Percentiles rank a stretch among this genome's conserved stretches.
These are phyloP conservation scores for Monilinia laxa DNA, from an alignment of 2,329 filamentous ascomycete genomes.

Conservation along the genomic window DNA sequence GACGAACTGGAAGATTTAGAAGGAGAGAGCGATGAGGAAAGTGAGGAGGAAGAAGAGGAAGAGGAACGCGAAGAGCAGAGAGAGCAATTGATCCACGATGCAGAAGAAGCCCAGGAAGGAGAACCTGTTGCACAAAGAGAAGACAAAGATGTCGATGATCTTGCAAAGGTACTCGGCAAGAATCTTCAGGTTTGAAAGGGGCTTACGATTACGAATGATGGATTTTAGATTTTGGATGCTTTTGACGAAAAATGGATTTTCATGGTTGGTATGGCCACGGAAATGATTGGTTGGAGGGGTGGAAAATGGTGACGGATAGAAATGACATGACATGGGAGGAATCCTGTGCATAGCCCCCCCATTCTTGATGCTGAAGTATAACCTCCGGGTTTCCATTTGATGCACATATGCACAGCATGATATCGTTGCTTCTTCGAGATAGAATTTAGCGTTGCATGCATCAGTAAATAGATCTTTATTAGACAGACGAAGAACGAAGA, in stretches of 20 bases:
- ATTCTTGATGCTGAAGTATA: conserved; percentile 6
- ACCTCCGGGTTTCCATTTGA: conserved; percentile 1
- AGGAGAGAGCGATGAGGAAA: conserved; percentile 67
- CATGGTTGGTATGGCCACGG: not conserved
- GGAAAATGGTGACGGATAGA: not conserved
- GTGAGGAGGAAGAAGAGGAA: conserved; percentile 63
- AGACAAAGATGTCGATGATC: conserved; percentile 76
- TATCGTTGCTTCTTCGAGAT: conserved; percentile 4
- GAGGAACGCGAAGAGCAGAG: conserved; percentile 61
- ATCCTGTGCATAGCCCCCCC: not conserved
- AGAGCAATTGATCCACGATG: conserved; percentile 68
- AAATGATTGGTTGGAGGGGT: not conserved
- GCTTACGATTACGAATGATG: conserved; percentile 6
- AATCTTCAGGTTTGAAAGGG: conserved; percentile 21
- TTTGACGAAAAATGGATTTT: conserved; percentile 8
- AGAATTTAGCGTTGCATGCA: conserved; percentile 2
- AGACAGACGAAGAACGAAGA: conserved; percentile 10
- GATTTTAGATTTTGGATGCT: conserved; percentile 21
- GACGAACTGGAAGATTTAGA: conserved; percentile 84
- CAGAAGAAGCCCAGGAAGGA: conserved; percentile 65
- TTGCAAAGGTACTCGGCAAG: conserved; percentile 64
- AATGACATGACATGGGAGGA: not conserved
- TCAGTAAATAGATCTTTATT: conserved; percentile 4
- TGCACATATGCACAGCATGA: conserved; percentile 14
- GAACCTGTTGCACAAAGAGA: conserved; percentile 70